phyloP scores from a whole-genome alignment of 1,284 basidiomycete species.

The Leccinum fallax region DNA sequence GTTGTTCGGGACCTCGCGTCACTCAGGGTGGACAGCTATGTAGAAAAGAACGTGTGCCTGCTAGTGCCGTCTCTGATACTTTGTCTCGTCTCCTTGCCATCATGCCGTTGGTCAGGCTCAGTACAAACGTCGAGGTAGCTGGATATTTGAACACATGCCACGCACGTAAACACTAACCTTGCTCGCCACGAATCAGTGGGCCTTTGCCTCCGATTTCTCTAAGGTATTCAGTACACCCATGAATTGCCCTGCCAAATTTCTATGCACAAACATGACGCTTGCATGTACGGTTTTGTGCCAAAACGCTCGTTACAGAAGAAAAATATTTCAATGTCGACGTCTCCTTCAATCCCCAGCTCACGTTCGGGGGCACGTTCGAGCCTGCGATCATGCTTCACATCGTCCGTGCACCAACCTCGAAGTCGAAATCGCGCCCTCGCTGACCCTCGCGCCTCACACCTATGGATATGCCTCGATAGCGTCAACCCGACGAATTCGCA shows the following conservation, averaged over 20 bases:
- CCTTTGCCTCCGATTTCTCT: slow-evolving; percentile 61
- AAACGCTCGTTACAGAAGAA: background rate
- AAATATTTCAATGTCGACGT: background rate
- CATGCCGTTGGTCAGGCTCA: slow-evolving; percentile 27
- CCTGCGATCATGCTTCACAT: slow-evolving; percentile 60
- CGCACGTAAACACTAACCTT: background rate
- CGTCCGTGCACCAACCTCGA: slow-evolving; percentile 40
- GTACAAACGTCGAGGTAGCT: slow-evolving; percentile 20
- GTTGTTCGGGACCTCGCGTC: background rate
- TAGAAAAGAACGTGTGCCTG: background rate
- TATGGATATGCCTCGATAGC: background rate
- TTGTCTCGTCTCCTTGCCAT: background rate
- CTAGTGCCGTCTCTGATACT: background rate
- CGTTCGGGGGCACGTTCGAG: slow-evolving; percentile 58
- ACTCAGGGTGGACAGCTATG: background rate
- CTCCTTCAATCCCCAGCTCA: background rate
- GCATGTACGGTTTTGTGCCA: background rate
- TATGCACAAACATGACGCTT: background rate
- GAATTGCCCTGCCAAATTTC: background rate
- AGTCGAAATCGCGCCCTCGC: background rate
- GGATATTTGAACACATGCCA: background rate
- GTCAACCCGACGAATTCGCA: background rate
- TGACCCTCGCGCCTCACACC: background rate
- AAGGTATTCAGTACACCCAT: slow-evolving; percentile 26
- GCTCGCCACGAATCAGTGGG: slow-evolving; percentile 25